Base-by-base conservation (phyloP, 768 basidiomycete species). In the Leucogyrophana mollusca region DNA sequence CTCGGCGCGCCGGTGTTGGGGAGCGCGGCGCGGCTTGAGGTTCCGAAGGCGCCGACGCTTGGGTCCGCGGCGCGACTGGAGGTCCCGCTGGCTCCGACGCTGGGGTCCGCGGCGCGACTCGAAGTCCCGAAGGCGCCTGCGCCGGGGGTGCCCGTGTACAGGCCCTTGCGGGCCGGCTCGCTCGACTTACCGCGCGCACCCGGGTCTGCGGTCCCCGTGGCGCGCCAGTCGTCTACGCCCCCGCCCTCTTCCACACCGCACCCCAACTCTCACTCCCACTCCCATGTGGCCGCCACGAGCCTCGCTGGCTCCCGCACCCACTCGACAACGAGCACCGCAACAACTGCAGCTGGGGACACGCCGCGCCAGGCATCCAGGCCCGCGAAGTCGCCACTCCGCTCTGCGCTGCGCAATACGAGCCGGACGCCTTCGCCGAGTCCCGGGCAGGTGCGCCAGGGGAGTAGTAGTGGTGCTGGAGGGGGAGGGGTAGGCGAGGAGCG, bases 391-490 rank as follows among this genome's bases (percentile, higher is more conserved):
- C 85, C 85, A 0, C 56, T 89, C 24, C 72, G 77, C 44, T 86
- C 85, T 44, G 87, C 85, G 18, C 51, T 89, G 64, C 76, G 78
- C 53, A 75, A 77, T 47, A 36, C 71, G 10, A 79, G 76, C 48
- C 62, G 75, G 38, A 73, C 75, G 20, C 75, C 78, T 8, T 79
- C 79, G 18, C 79, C 80, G 7, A 47, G 60, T 40, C 59, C 58
- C 0, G 50, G 23, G 16, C 40, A 34, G 30, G n/a, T n/a, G n/a
- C n/a, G n/a, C n/a, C n/a, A n/a, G n/a, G n/a, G n/a, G n/a, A n/a
- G n/a, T n/a, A n/a, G 27, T 7, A 30, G 13, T 13, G 27, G 27
- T 13, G 35, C n/a, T 17, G 27, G 16, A 27, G 20, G 27, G 3
- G 34, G 17, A 3, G 11, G 7, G 14, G 45, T 47, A 3, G 36